Evolutionary conservation across 106 monocot species (phyloP), one percentile per base, ranked within the genome.

Genomic region (Ottelia alismoides): DNA sequence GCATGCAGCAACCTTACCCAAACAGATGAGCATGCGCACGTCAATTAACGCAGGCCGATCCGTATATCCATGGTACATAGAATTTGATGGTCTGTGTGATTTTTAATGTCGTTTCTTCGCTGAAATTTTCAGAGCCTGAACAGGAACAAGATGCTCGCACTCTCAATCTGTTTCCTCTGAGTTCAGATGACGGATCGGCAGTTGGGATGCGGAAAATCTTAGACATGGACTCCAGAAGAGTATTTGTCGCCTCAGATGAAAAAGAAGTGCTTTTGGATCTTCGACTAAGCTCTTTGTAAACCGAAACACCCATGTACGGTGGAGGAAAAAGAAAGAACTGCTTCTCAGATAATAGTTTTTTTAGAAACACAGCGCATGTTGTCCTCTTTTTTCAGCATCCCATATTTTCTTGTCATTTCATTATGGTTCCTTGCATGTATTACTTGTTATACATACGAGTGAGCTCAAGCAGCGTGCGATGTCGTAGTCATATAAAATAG

Each of bases 121-220:
- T 21, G 27, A 28, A 25, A 29, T 54, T 27, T 3, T 17, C 28
- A 28, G 12, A 24, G 28, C 27, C 27, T 29, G 28, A n/a, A 20
- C 29, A 62, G 28, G 49, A 56, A 16, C 75, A 66, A 47, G 79
- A 71, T 47, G 64, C 56, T 7, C 82, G 86, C 73, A 86, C 92
- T 10, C 51, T 92, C 43, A 79, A 92, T 73, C 58, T 86, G 57
- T 92, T 92, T 57, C 92, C 85, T 0, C 47, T 79, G 67, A 86
- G 66, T 62, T 65, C 90, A 22, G 74, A 69, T 49, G 55, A 64
- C 23, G 72, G 20, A 24, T 23, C 28, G 26, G 51, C 57, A 27
- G 64, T 49, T 60, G 7, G 53, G 51, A 57, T 31, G 43, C 32
- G 46, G 32, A 30, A 6, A 19, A 60, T 66, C 20, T 59, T 23